Evolutionary conservation across 179 eudicot genomes (phyloP).

Genomic region (Silene noctiflora): DNA sequence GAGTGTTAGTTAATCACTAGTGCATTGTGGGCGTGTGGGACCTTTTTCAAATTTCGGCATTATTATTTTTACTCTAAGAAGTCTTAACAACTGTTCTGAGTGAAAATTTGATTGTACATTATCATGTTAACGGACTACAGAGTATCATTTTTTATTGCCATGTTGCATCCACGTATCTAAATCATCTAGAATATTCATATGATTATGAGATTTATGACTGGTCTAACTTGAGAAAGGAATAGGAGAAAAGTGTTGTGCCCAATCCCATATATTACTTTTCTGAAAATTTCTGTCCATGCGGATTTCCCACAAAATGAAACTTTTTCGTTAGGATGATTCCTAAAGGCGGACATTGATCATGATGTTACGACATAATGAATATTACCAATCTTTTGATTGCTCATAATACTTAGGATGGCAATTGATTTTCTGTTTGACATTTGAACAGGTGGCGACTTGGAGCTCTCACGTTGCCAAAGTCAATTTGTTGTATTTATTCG

Average conservation of each 20-base stretch:
- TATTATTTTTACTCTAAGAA: not conserved
- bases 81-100: no score
- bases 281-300: no score
- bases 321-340: no score
- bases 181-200: not conserved
- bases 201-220: not conserved
- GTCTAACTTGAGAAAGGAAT: not conserved
- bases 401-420: conserved; percentile 2
- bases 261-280: no score
- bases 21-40: not conserved
- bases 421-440: conserved; percentile 8
- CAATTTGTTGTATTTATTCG: conserved; percentile 68
- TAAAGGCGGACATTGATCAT: no score
- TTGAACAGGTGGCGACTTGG: conserved; percentile 84
- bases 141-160: no score
- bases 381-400: not conserved
- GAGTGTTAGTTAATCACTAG: no score
- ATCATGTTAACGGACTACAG: no score
- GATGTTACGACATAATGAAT: no score
- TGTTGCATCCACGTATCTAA: not conserved
- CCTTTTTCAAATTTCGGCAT: not conserved
- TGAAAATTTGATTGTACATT: no score
- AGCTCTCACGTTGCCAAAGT: conserved; percentile 69
- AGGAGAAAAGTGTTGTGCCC: not conserved
- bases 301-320: no score